These are phyloP conservation scores for Rhizopus stolonifer DNA, from an alignment of 371 early-diverging fungal species.

Conservation along the genomic window DNA sequence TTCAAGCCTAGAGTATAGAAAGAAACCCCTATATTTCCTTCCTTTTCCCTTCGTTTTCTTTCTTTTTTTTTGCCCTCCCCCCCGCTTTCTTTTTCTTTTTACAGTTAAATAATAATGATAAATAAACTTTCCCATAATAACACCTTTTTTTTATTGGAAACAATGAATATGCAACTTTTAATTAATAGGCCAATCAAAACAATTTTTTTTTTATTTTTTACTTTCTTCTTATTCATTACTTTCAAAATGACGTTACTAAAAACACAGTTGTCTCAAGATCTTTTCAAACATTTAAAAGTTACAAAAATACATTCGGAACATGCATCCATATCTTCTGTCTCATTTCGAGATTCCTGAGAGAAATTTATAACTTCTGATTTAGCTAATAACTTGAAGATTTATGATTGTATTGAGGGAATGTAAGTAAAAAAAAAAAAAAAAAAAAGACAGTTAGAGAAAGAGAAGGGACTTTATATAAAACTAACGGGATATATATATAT, in stretches of 20 bases:
- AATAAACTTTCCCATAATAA: too few species aligned
- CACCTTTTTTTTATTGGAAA: too few species aligned
- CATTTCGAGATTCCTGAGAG: slow-evolving; percentile 73
- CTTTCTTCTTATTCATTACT: not conserved
- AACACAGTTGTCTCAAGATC: slow-evolving; percentile 30
- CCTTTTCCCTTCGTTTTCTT: not conserved
- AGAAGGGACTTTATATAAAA: not conserved
- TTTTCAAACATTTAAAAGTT: slow-evolving; percentile 38
- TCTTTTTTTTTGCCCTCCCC: too few species aligned
- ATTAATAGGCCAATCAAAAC: too few species aligned
- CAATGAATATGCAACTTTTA: too few species aligned
- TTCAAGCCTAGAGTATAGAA: slow-evolving; percentile 33
- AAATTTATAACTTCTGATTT: slow-evolving; percentile 71
- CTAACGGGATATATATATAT: too few species aligned
- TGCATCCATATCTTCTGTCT: slow-evolving; percentile 68
- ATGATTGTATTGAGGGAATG: slow-evolving; percentile 75
- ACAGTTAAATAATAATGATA: too few species aligned
- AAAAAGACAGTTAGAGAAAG: not conserved
- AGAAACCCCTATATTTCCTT: too few species aligned
- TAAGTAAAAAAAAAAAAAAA: slow-evolving; percentile 32
- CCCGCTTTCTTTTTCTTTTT: too few species aligned
- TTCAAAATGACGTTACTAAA: slow-evolving; percentile 4
- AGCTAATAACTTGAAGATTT: slow-evolving; percentile 82
- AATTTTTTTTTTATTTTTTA: not conserved
- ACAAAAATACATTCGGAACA: slow-evolving; percentile 73